A percentile compares a stretch with the other conserved stretches of the same genome.
These are phyloP conservation scores for Sclerotinia nivalis DNA, from an alignment of 2,329 filamentous ascomycete genomes.

Conservation along the genomic window DNA sequence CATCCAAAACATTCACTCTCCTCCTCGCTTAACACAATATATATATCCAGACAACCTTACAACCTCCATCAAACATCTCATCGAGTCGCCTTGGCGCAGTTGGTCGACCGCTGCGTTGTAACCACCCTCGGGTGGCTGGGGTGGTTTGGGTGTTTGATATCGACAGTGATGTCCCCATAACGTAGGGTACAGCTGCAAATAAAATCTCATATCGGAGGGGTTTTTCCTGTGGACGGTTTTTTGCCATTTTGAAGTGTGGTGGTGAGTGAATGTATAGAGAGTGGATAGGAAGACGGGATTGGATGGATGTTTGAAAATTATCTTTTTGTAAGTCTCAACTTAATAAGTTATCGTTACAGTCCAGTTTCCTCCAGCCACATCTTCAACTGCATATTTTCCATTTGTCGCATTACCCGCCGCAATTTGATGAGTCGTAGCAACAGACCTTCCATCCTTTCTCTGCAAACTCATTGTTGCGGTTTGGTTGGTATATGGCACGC, in stretches of 20 bases:
- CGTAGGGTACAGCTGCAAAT: no score
- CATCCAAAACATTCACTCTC: neutral
- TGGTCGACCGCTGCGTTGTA: neutral
- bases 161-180: neutral
- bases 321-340: neutral
- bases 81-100: neutral
- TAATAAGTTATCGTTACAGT: neutral
- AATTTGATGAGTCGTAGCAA: neutral
- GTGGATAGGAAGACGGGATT: neutral
- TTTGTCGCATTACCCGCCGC: neutral
- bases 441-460: neutral
- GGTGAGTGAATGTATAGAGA: no score
- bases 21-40: neutral
- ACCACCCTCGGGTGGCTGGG: no score
- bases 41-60: neutral
- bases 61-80: neutral
- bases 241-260: neutral
- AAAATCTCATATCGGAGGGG: neutral
- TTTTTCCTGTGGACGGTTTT: neutral
- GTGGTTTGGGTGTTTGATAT: neutral
- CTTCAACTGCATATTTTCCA: neutral
- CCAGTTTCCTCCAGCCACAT: constrained; percentile 6
- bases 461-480: neutral
- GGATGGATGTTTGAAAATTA: neutral
- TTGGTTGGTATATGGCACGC: neutral